Evolutionary conservation across 371 early-diverging fungal species (phyloP), one percentile per base, ranked within the genome.

Genomic region (Mucor ambiguus): DNA sequence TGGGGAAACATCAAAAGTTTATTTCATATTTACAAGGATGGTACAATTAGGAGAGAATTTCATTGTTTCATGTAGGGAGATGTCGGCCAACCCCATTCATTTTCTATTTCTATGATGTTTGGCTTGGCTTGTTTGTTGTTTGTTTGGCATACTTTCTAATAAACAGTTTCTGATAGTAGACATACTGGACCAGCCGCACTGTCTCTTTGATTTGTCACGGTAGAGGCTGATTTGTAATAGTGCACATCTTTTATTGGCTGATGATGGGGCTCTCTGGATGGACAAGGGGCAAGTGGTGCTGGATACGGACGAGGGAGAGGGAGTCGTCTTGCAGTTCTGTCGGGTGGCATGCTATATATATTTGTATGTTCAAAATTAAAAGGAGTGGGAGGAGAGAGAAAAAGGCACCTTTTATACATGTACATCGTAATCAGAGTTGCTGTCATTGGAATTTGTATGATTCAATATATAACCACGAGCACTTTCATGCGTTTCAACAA

Each of bases 291-390:
- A 52, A 28, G 12, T 26, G 59, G 59, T 10, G 26, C 59, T 16
- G 59, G 59, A 16, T 60, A 46, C n/a, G 60, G 60, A 46, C 60
- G 60, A 16, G 60, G 60, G 44, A 60, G 60, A 20, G 46, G 46
- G 28, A 60, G 37, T 12, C 59, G 60, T 60, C 60, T 44, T 44
- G 46, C 43, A 43, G 22, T 37, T 59, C 59, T 59, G 18, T 59
- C 59, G n/a, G 59, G 59, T 28, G 59, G 59, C 59, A 59, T 59
- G 8, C 4, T 11, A 20, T 16, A 8, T 41, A 12, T n/a, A 6
- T n/a, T 2, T 46, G 9, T 43, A n/a, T 43, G n/a, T 43, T 5
- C 18, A 43, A 43, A 43, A 10, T 38, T 10, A 16, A n/a, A n/a
- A n/a, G n/a, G n/a, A n/a, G n/a, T n/a, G 5, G n/a, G n/a, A 46